Conservation (phyloP, 1,284 basidiomycete species). For the Tilletia setariae region DNA sequence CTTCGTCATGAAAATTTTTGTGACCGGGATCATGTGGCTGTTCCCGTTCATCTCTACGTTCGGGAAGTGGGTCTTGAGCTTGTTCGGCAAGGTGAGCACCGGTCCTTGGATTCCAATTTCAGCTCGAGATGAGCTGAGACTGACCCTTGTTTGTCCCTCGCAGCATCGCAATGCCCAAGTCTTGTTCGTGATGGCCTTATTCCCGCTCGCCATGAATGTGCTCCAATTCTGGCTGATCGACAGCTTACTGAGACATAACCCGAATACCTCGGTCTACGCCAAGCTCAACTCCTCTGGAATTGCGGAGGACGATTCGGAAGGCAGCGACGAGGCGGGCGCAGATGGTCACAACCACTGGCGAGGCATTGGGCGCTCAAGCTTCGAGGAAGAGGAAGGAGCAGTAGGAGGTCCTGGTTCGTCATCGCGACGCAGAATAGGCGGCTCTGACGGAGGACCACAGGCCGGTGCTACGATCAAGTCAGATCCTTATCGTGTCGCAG, state of each 20-base stretch:
- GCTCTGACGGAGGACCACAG: not conserved
- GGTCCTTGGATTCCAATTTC: constrained; percentile 34
- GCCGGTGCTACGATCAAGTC: not conserved
- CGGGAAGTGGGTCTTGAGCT: constrained; percentile 77
- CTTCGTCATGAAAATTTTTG: constrained; percentile 81
- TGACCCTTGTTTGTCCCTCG: not conserved
- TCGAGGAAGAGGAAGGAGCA: constrained; percentile 8
- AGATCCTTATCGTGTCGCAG: constrained; percentile 1
- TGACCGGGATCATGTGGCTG: constrained; percentile 70
- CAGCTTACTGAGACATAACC: constrained; percentile 47
- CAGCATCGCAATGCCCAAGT: constrained; percentile 37
- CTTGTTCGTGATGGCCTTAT: constrained; percentile 74
- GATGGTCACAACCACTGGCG: not conserved
- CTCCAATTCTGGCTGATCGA: constrained; percentile 52
- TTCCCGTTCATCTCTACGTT: constrained; percentile 66
- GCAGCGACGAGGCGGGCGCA: not conserved
- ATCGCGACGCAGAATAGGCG: not conserved
- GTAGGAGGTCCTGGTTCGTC: not conserved
- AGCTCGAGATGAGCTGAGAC: not conserved
- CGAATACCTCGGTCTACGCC: constrained; percentile 36
- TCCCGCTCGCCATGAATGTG: constrained; percentile 80
- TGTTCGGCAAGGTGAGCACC: constrained; percentile 62
- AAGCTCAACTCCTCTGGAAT: constrained; percentile 19
- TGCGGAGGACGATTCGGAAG: not conserved
- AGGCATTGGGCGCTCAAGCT: not conserved